These are phyloP conservation scores for Apiosordaria backusii DNA, from an alignment of 495 filamentous ascomycete genomes.

Conservation along the genomic window DNA sequence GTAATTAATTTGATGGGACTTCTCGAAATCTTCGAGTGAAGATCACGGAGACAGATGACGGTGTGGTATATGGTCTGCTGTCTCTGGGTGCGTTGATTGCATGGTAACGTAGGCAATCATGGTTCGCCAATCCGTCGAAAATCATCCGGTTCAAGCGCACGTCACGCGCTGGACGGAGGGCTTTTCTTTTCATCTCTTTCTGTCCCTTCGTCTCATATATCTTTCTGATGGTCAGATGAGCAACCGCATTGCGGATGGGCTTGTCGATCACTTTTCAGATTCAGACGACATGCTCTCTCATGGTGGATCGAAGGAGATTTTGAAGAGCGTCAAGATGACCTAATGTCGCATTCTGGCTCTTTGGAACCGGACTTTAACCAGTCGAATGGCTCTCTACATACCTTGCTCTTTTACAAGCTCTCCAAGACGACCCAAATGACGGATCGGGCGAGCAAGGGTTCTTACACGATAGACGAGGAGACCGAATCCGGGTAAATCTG, in stretches of 20 bases:
- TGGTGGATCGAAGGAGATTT: neutral
- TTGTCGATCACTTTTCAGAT: conserved; percentile 20
- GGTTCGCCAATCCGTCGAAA: neutral
- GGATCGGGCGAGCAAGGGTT: conserved; percentile 19
- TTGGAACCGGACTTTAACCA: neutral
- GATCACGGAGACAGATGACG: conserved; percentile 29
- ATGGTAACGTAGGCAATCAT: conserved; percentile 5
- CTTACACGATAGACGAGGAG: conserved; percentile 30
- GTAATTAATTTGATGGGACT: conserved; percentile 34
- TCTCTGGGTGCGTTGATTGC: neutral
- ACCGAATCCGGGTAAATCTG: conserved; percentile 33
- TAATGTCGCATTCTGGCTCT: neutral
- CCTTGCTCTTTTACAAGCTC: neutral
- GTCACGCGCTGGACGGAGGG: neutral
- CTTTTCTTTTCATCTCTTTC: neutral
- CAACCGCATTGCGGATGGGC: conserved; percentile 15
- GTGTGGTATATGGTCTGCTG: conserved; percentile 12
- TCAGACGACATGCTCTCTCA: neutral
- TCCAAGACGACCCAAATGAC: conserved; percentile 16
- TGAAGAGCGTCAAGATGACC: neutral
- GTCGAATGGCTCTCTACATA: conserved; percentile 1
- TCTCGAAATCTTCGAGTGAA: conserved; percentile 33
- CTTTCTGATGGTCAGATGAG: conserved; percentile 14
- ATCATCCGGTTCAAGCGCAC: conserved; percentile 22
- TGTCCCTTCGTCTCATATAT: conserved; percentile 14